Evolutionary conservation across 2,329 filamentous ascomycete genomes (phyloP).

Genomic region (Trichoderma sp.): DNA sequence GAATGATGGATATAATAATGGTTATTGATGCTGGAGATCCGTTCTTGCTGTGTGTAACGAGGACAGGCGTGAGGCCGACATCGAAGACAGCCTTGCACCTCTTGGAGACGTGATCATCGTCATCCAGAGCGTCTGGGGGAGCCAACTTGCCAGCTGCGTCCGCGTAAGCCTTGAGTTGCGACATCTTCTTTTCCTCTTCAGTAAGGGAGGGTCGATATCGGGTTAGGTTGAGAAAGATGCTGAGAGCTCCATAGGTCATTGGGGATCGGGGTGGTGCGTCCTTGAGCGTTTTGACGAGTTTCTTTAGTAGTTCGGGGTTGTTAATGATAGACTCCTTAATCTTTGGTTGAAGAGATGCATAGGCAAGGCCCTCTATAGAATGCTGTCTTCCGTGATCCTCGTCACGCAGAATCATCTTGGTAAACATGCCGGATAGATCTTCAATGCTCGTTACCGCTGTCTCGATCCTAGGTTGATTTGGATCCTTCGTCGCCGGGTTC

Average conservation of each 20-base stretch:
- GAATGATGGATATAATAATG: conserved; percentile 73
- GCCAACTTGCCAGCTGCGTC: conserved; percentile 71
- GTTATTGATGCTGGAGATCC: conserved; percentile 68
- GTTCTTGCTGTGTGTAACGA: conserved; percentile 73
- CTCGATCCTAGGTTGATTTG: conserved; percentile 46
- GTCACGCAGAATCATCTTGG: conserved; percentile 62
- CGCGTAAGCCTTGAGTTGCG: conserved; percentile 90
- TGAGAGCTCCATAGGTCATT: conserved; percentile 80
- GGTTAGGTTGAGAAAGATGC: conserved; percentile 82
- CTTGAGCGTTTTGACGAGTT: conserved; percentile 63
- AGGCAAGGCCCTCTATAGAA: conserved; percentile 87
- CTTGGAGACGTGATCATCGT: conserved; percentile 70
- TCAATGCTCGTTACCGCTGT: conserved; percentile 61
- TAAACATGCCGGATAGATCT: conserved; percentile 63
- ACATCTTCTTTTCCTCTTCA: conserved; percentile 90
- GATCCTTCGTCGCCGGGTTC: conserved; percentile 39
- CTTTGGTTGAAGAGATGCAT: conserved; percentile 79
- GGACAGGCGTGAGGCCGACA: conserved; percentile 70
- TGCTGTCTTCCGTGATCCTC: conserved; percentile 61
- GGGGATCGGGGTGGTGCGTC: conserved; percentile 63
- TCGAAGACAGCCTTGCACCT: conserved; percentile 79
- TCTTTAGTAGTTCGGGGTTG: conserved; percentile 66
- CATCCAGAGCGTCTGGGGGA: conserved; percentile 65
- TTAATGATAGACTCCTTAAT: conserved; percentile 78
- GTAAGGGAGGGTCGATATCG: conserved; percentile 73